A percentile compares a stretch with the other conserved stretches of the same genome.
Conservation (phyloP, 2,329 filamentous ascomycete species). For the Xylaria sp. region DNA sequence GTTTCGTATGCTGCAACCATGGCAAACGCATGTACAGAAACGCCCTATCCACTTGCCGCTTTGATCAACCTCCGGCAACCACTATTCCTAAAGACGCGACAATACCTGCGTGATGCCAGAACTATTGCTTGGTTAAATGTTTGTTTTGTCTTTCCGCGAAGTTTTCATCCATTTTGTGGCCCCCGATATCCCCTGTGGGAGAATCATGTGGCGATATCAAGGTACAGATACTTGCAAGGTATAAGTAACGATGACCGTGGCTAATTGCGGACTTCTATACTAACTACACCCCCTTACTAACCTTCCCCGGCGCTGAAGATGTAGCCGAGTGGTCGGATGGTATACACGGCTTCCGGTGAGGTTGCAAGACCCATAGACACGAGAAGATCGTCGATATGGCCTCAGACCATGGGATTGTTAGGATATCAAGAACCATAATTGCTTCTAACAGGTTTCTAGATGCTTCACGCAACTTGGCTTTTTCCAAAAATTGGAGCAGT, state of each 20-base stretch:
- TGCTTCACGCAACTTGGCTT: slow-evolving; percentile 3
- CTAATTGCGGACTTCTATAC: slow-evolving; percentile 4
- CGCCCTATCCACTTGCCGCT: slow-evolving; percentile 24
- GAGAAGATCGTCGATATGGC: slow-evolving; percentile 31
- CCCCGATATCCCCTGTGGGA: slow-evolving; percentile 8
- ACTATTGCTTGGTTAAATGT: neutral
- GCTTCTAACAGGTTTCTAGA: slow-evolving; percentile 2
- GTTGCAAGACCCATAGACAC: slow-evolving; percentile 23
- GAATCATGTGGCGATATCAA: slow-evolving; percentile 21
- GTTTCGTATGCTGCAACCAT: slow-evolving; percentile 13
- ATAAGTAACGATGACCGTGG: slow-evolving; percentile 7
- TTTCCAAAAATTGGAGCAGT: neutral
- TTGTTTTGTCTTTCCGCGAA: neutral
- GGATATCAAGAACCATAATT: neutral
- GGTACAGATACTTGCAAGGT: slow-evolving; percentile 16
- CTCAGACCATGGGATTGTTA: neutral
- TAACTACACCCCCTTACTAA: slow-evolving; percentile 14
- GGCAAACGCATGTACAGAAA: slow-evolving; percentile 17
- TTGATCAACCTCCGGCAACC: slow-evolving; percentile 23
- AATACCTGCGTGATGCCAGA: slow-evolving; percentile 16
- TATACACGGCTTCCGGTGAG: slow-evolving; percentile 14
- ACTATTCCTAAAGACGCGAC: slow-evolving; percentile 13
- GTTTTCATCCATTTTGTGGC: slow-evolving; percentile 7
- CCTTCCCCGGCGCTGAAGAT: neutral
- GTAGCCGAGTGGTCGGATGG: slow-evolving; percentile 3